These are phyloP conservation scores for Penicillium corylophilum DNA, from an alignment of 2,329 filamentous ascomycete species.

Conservation along the genomic window DNA sequence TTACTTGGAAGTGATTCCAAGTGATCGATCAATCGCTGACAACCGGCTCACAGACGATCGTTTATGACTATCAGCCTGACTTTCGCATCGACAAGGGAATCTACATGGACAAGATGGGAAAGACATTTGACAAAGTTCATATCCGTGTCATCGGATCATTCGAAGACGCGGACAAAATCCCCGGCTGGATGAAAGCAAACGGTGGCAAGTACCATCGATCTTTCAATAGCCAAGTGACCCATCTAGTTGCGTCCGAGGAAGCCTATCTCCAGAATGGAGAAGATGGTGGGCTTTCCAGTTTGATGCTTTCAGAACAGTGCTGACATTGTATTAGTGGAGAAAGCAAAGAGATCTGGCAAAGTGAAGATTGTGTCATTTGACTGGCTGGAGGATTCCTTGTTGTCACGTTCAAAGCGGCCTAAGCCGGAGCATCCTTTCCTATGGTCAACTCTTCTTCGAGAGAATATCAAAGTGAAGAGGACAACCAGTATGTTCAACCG, in stretches of 20 bases:
- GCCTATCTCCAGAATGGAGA: conserved; percentile 56
- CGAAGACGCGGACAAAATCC: conserved; percentile 56
- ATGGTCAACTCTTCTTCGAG: conserved; percentile 38
- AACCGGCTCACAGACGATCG: too few relatives aligned
- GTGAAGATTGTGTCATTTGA: conserved; percentile 49
- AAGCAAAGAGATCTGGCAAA: conserved; percentile 37
- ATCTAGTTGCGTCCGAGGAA: conserved; percentile 66
- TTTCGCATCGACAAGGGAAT: too few relatives aligned
- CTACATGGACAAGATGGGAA: conserved; percentile 32
- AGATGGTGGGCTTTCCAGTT: conserved; percentile 31
- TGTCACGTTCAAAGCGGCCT: conserved; percentile 34
- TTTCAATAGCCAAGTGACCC: conserved; percentile 62
- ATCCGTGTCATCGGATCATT: conserved; percentile 62
- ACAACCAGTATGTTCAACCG: background rate
- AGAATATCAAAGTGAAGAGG: background rate
- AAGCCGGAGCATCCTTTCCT: conserved; percentile 36
- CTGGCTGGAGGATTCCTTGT: conserved; percentile 49
- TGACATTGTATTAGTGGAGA: conserved; percentile 36
- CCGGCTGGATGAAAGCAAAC: conserved; percentile 63
- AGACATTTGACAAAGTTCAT: conserved; percentile 52
- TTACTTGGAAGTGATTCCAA: too few relatives aligned
- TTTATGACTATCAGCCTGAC: too few relatives aligned
- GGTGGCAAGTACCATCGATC: conserved; percentile 58
- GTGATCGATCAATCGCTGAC: too few relatives aligned
- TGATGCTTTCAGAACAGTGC: conserved; percentile 5